Percentiles rank a stretch among this genome's conserved stretches.
phyloP scores from a whole-genome alignment of 371 early-diverging fungal species.

The Mucor irregularis region DNA sequence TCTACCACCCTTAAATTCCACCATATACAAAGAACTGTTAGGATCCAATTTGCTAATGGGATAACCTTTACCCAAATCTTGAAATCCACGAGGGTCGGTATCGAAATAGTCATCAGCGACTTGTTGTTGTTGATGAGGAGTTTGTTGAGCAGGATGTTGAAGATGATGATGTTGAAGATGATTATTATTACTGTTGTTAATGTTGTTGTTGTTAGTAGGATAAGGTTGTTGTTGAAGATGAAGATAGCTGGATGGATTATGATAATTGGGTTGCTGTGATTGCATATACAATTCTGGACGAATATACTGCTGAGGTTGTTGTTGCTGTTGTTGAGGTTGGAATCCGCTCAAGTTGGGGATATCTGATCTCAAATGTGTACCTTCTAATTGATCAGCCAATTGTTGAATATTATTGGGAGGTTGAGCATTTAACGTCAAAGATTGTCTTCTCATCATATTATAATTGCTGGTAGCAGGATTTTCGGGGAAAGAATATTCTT shows the following conservation, averaged over 20 bases:
- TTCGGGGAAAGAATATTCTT: slow-evolving; percentile 29
- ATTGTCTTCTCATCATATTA: slow-evolving; percentile 28
- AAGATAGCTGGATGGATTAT: background rate
- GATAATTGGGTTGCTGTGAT: slow-evolving; percentile 14
- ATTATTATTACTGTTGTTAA: slow-evolving; percentile 2
- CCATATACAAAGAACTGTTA: slow-evolving; percentile 73
- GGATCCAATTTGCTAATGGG: slow-evolving; percentile 49
- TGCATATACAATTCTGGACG: slow-evolving; percentile 10
- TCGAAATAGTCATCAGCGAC: slow-evolving; percentile 27
- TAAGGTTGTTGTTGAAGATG: background rate
- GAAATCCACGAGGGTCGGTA: slow-evolving; percentile 21
- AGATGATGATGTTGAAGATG: slow-evolving; percentile 4
- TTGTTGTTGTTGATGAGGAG: slow-evolving; percentile 8
- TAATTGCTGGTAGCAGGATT: background rate
- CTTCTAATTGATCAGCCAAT: slow-evolving; percentile 35
- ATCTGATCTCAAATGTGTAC: slow-evolving; percentile 25
- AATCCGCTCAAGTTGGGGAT: background rate
- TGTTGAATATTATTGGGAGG: slow-evolving; percentile 29
- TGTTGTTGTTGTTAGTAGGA: background rate
- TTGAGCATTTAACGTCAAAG: slow-evolving; percentile 20
- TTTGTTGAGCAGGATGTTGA: slow-evolving; percentile 3
- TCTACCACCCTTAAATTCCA: slow-evolving; percentile 91
- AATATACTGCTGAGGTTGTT: slow-evolving; percentile 6
- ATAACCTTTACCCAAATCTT: slow-evolving; percentile 56
- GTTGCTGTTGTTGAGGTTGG: slow-evolving; percentile 4